phyloP scores from a whole-genome alignment of 2,329 filamentous ascomycete species.

The Pseudogymnoascus sp. region DNA sequence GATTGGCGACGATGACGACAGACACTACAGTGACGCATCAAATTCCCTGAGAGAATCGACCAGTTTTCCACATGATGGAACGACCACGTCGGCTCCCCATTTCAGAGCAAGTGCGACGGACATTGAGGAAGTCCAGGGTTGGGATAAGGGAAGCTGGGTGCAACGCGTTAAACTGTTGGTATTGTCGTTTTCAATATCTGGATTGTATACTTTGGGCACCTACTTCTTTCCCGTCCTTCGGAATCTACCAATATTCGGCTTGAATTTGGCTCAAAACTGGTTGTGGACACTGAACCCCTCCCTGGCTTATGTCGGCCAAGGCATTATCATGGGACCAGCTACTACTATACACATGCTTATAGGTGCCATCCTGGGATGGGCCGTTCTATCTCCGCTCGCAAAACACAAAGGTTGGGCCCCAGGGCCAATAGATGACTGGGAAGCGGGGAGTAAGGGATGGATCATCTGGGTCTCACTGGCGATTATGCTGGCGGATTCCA shows the following conservation, averaged over 20 bases:
- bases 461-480: slow-evolving; percentile 95
- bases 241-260: slow-evolving; percentile 80
- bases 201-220: slow-evolving; percentile 67
- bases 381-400: slow-evolving; percentile 77
- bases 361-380: slow-evolving; percentile 86
- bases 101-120: slow-evolving; percentile 21
- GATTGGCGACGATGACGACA: background rate
- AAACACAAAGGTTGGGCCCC: slow-evolving; percentile 85
- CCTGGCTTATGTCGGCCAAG: slow-evolving; percentile 93
- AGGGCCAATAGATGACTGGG: slow-evolving; percentile 81
- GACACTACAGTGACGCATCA: background rate
- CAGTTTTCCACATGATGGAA: background rate
- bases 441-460: slow-evolving; percentile 91
- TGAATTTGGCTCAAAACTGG: slow-evolving; percentile 68
- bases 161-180: slow-evolving; percentile 36
- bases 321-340: slow-evolving; percentile 95
- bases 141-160: slow-evolving; percentile 25
- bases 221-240: slow-evolving; percentile 86
- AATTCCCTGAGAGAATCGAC: background rate
- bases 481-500: slow-evolving; percentile 92
- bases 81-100: background rate
- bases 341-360: slow-evolving; percentile 95
- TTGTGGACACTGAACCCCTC: slow-evolving; percentile 95
- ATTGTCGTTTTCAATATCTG: slow-evolving; percentile 52
- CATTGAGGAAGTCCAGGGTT: slow-evolving; percentile 17